Evolutionary conservation across 148 eudicot species (phyloP).

Genomic region (Spergularia bocconei): DNA sequence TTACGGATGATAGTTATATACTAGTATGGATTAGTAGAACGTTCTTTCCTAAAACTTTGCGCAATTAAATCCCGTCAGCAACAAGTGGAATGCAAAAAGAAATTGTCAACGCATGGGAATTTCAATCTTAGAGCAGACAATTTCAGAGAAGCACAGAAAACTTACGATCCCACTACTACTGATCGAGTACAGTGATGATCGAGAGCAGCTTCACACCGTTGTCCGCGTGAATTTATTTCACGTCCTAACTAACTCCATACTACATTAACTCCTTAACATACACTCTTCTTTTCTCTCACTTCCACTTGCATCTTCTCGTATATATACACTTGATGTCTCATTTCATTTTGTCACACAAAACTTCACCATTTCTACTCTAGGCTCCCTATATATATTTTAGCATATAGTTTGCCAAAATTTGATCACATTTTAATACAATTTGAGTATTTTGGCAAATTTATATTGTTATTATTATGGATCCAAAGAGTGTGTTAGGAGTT

Average conservation of each 20-base stretch:
- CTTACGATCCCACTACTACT: background rate
- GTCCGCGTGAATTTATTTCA: constrained; percentile 27
- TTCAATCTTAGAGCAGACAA: background rate
- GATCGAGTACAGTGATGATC: background rate
- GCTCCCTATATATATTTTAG: background rate
- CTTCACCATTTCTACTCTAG: constrained; percentile 7
- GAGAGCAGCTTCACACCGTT: constrained; percentile 8
- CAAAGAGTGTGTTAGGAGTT: constrained; percentile 1
- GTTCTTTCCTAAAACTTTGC: no score
- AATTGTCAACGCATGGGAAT: no score
- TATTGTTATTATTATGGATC: constrained; percentile 1
- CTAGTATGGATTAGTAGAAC: no score
- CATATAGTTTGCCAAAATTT: background rate
- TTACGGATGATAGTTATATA: no score
- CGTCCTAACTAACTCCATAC: constrained; percentile 20
- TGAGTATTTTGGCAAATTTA: background rate
- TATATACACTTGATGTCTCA: constrained; percentile 17
- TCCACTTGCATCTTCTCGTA: background rate
- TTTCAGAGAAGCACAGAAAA: background rate
- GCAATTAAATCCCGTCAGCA: no score
- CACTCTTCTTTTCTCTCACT: background rate
- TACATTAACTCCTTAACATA: background rate
- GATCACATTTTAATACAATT: background rate
- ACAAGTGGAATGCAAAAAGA: no score
- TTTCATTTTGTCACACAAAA: constrained; percentile 19